These are phyloP conservation scores for Arbutus unedo DNA, from an alignment of 148 eudicot genomes.

Conservation along the genomic window DNA sequence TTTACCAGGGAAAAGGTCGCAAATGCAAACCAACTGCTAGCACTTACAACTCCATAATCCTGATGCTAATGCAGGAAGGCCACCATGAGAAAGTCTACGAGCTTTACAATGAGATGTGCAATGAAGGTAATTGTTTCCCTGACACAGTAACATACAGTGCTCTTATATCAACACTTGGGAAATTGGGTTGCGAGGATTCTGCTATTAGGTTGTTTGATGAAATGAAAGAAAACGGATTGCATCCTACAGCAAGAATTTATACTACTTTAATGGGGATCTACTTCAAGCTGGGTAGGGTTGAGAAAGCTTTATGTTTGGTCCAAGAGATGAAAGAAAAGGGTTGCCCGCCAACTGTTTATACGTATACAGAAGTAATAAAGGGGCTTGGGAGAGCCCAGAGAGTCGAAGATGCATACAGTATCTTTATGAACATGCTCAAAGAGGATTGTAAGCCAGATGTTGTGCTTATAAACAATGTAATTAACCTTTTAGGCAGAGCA, in stretches of 20 bases:
- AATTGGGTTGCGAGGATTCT: constrained; percentile 70
- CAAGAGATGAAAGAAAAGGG: constrained; percentile 72
- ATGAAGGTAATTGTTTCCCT: constrained; percentile 76
- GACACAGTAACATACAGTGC: constrained; percentile 84
- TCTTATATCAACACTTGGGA: constrained; percentile 71
- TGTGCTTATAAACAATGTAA: constrained; percentile 74
- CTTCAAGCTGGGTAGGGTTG: constrained; percentile 60
- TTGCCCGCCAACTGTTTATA: constrained; percentile 80
- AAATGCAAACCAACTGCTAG: constrained; percentile 75
- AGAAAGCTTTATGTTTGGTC: constrained; percentile 60
- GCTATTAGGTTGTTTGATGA: constrained; percentile 81
- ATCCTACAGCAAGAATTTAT: constrained; percentile 78
- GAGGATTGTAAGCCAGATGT: constrained; percentile 89
- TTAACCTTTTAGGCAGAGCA: constrained; percentile 71
- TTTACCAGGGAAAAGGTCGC: constrained; percentile 74
- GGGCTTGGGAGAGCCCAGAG: constrained; percentile 78
- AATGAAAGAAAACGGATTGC: constrained; percentile 81
- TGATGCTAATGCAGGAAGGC: constrained; percentile 88
- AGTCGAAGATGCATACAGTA: constrained; percentile 70
- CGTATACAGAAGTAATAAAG: constrained; percentile 83
- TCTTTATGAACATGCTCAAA: constrained; percentile 60
- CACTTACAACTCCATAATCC: constrained; percentile 77
- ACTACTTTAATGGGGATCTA: constrained; percentile 67
- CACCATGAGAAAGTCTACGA: constrained; percentile 88
- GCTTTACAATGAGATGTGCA: constrained; percentile 89